Base-by-base conservation (phyloP, 177 flowering plant species). In the Telopea speciosissima region DNA sequence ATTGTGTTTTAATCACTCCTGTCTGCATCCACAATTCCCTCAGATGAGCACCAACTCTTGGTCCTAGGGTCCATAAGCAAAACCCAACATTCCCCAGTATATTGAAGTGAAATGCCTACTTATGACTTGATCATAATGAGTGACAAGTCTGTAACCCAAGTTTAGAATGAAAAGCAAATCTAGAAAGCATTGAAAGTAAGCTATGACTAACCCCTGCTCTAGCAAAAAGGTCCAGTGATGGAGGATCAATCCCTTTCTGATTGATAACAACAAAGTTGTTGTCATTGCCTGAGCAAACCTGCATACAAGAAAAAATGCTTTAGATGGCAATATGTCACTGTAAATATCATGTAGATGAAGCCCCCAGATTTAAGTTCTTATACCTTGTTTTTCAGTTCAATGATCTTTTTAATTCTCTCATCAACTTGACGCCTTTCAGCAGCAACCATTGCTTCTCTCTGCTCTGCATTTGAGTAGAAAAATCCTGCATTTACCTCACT, bases 401-500 rank as follows among this genome's bases (percentile, higher is more conserved):
- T 91, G 49, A 96, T 93, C 75, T 85, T 96, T 65, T 74, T 71
- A 16, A 96, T 97, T 81, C 89, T 91, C 77, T 91, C 97, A 79
- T 96, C 97, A 78, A 96, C 99, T 69, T 87, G 88, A 23, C 86
- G 96, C 83, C 99, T 88, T 80, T 96, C 99, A 70, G 99, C 99
- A 24, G 87, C 86, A 79, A 96, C 93, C 99, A 96, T 96, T 54
- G 93, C 96, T 72, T 96, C 99, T 76, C 99, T 90, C 80, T 96
- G 98, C 75, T 91, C 97, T 10, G 99, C 98, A 76, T 85, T 93
- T 56, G 99, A 93, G 91, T 93, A 93, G 85, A 96, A 96, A 78
- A 96, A 96, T 0, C 99, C 99, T 81, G 99, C 95, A 91, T 96
- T 96, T 80, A 96, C 73, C 83, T 96, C 98, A 86, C 99, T 94